Base-by-base conservation (phyloP, 2,329 filamentous ascomycete species). In the Aspergillus jensenii region DNA sequence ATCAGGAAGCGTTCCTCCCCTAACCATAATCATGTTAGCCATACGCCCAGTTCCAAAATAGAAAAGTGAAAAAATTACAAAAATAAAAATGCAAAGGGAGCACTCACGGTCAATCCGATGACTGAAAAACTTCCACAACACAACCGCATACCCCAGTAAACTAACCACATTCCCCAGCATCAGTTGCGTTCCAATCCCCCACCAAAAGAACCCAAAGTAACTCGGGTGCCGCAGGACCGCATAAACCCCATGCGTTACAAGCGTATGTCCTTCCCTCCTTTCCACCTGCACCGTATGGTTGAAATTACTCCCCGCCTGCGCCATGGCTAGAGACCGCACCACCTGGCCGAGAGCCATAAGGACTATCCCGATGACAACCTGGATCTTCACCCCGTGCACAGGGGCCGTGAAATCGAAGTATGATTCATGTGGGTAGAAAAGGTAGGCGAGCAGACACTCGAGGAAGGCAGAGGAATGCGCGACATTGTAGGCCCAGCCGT, bases 171-270 rank as follows among this genome's bases (percentile, higher is more conserved):
- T 99, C 17, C 93, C 93, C 62, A 97, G 81, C 55, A 96, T 86
- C 44, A 98, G 71, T 80, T 99, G 95, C 12, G 93, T 96, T 5
- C 95, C 95, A n/a, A 98, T 70, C 0, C 90, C 91, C 93, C 93
- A 99, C 87, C 92, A 98, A 76, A 96, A 99, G 79, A 97, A 99
- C 3, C 93, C 95, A 78, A 98, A 97, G 76, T 99, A 99, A 59
- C 89, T 90, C 12, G 95, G 95, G 74, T 99, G 95, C 23, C 95
- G 81, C 52, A 96, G 78, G 45, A 83, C 74, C 7, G 79, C 78
- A 74, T 98, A 99, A 35, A 98, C 78, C 0, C 95, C 95, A 27
- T 80, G 80, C 0, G 89, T 96, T 3, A 99, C 90, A n/a, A 99
- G 82, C 47, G 81, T 81, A 74, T 99, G 95, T 1, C 85, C 86